Evolutionary conservation across 768 basidiomycete genomes (phyloP), one percentile per base, ranked within the genome.

Genomic region (Kwoniella mangroviensis): DNA sequence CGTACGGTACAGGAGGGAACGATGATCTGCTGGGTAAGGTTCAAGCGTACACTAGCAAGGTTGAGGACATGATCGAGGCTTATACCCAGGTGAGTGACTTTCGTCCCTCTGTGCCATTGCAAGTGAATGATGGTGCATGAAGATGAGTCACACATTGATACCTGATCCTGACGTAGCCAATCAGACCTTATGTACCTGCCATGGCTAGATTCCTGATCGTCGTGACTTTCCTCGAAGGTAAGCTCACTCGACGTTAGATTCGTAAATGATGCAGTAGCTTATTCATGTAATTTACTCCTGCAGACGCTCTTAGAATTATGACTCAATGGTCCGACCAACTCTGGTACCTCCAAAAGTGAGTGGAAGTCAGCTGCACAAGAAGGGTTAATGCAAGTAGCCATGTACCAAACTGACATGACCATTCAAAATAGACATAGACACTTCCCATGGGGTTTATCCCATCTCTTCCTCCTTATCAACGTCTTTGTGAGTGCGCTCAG

Each of bases 251-350:
- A n/a, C 28, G 21, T 63, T 28, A 11, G 21, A 22, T 41, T 6
- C 28, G 41, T 4, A 10, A 52, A 41, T 54, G 49, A 21, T 58
- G 21, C 9, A 43, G 65, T 57, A 58, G 19, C 65, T 70, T 34
- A 34, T 34, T 34, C 57, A 73, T 21, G 1, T 9, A 28, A n/a
- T 10, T 41, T 54, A 7, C 22, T 42, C 9, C 3, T 49, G 54
- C 34, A 80, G 97, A 99, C 81, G 93, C 97, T 10, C 84, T 96
- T 79, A 86, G 97, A 73, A 98, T 98, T 80, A 64, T 92, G 69
- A 92, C 94, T 2, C 96, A 98, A 83, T 98, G 94, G 94, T 83
- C 88, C 58, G 97, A 99, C 85, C 97, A 99, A 84, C 88, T 97
- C 65, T 99, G 96, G 93, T 99, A 98, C 84, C 86, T 99, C 78